Evolutionary conservation across 2,329 filamentous ascomycete genomes (phyloP).

Genomic region (Neonectria punicea): DNA sequence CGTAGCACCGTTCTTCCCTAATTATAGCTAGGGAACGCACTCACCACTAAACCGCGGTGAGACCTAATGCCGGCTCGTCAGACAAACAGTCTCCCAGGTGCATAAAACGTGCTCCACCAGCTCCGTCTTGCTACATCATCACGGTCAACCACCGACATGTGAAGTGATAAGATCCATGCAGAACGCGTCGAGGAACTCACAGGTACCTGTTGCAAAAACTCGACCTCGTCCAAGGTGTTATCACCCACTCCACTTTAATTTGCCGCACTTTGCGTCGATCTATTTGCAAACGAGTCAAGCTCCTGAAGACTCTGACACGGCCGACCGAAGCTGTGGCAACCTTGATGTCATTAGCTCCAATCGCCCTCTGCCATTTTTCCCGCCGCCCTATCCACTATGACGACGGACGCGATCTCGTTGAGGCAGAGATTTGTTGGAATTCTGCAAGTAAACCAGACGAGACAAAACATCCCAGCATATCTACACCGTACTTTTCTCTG

Average conservation of each 20-base stretch:
- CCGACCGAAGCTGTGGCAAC: background rate
- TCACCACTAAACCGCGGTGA: background rate
- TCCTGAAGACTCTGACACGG: background rate
- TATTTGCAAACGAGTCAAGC: background rate
- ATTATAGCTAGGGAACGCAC: background rate
- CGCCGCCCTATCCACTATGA: background rate
- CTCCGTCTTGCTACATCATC: background rate
- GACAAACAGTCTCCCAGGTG: background rate
- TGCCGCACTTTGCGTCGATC: background rate
- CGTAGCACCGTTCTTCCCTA: background rate
- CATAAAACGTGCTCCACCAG: background rate
- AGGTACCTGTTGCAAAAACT: background rate
- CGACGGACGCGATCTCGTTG: background rate
- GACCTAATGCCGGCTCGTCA: background rate
- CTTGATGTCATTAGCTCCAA: slow-evolving; percentile 1
- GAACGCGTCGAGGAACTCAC: background rate
- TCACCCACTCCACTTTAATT: background rate
- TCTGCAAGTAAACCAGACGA: background rate
- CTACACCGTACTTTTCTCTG: background rate
- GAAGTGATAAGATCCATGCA: background rate
- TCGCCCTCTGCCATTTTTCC: background rate
- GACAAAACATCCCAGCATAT: background rate
- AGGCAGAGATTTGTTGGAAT: background rate
- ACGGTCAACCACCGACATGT: background rate
- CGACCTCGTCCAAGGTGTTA: background rate